Base-by-base conservation (phyloP, 2,329 filamentous ascomycete species). In the Thielaviopsis ethacetica region DNA sequence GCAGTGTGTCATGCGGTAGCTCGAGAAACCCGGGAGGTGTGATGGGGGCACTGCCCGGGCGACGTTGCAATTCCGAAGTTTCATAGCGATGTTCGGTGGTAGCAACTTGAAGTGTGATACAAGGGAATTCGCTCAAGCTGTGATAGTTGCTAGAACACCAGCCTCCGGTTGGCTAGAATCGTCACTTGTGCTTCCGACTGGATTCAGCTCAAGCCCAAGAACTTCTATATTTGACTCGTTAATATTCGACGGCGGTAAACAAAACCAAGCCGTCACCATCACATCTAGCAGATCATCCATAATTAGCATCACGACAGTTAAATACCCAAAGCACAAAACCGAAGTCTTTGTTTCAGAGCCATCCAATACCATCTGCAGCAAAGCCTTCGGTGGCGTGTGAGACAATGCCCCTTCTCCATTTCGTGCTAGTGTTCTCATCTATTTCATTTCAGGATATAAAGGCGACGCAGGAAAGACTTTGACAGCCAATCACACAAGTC, bases 1-100 rank as follows among this genome's bases (percentile, higher is more conserved):
- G 91, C 95, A 65, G 75, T 97, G 63, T 94, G 80, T 67, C 80
- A 83, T 68, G 81, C 80, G 13, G 71, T 80, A 44, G 79, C 79
- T 47, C 76, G 70, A 63, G 75, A 81, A 65, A 72, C 79, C 27
- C 71, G 71, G 61, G 21, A 73, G 63, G 70, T 69, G 59, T 74
- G 64, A 69, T 44, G 53, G 38, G 7, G 10, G 10, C 38, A 44
- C 38, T n/a, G 38, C 38, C 38, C 38, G 38, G 38, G 3, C 15
- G 38, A 44, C 38, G 38, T 44, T 44, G 38, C 38, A 44, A 27
- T 58, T 22, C 56, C n/a, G 38, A 44, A 38, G 53, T 24, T 49
- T 47, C 21, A 21, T 21, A 12, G 17, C 19, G 22, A 26, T 10
- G 5, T 34, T 12, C 47, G 17, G 38, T 12, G 47, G 44, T 49